These are phyloP conservation scores for Raphanus sativus DNA, from an alignment of 345 rosid species.

Conservation along the genomic window DNA sequence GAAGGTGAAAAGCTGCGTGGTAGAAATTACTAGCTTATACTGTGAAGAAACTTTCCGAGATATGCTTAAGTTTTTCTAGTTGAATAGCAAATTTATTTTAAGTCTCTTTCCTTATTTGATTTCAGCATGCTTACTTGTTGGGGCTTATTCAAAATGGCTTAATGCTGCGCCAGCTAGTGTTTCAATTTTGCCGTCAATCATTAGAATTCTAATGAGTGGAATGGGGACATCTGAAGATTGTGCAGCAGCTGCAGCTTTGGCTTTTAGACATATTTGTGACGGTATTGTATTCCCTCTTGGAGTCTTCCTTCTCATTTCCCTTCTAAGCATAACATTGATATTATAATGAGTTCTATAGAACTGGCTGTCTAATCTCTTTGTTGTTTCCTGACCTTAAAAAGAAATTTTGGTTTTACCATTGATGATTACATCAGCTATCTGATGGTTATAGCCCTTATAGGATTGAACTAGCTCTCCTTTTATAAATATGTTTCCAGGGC, in stretches of 20 bases:
- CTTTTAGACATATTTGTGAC: conserved; percentile 90
- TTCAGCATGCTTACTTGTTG: conserved; percentile 95
- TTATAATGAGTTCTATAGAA: conserved; percentile 11
- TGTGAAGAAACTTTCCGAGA: conserved; percentile 14
- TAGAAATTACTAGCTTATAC: conserved; percentile 23
- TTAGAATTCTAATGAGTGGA: conserved; percentile 75
- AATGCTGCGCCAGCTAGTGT: conserved; percentile 71
- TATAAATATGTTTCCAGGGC: no score
- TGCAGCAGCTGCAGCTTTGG: conserved; percentile 97
- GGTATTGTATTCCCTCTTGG: conserved; percentile 51
- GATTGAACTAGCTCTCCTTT: no score
- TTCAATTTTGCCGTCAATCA: conserved; percentile 70
- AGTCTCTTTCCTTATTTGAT: conserved; percentile 25
- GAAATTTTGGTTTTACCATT: conserved; percentile 22
- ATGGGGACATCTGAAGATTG: conserved; percentile 95
- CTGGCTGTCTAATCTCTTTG: conserved; percentile 6
- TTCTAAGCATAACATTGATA: conserved; percentile 18
- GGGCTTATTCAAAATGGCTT: conserved; percentile 98
- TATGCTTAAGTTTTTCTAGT: conserved; percentile 13
- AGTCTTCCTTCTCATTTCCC: neutral
- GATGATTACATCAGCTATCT: conserved; percentile 13
- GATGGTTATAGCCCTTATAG: neutral
- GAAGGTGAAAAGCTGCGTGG: conserved; percentile 18
- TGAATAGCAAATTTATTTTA: conserved; percentile 11
- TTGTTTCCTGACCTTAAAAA: conserved; percentile 11